These are phyloP conservation scores for Hypoxylon trugodes DNA, from an alignment of 495 filamentous ascomycete species.

Conservation along the genomic window DNA sequence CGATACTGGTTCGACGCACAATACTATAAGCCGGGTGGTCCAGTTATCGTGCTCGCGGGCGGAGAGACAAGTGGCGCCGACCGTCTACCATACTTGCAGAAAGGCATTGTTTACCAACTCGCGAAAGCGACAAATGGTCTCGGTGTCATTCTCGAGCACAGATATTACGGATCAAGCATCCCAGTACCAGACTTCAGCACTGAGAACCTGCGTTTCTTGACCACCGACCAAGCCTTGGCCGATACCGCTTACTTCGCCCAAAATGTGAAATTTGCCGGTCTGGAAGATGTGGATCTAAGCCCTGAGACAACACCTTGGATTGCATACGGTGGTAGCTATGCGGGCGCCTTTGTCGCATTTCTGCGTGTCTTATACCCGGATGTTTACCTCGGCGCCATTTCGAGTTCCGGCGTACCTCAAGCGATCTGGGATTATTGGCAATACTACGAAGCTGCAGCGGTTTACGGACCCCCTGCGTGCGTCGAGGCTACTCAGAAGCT, in stretches of 20 bases:
- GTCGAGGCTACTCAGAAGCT: slow-evolving; percentile 65
- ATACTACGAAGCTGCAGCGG: slow-evolving; percentile 71
- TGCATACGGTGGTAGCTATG: slow-evolving; percentile 78
- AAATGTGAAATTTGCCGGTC: slow-evolving; percentile 69
- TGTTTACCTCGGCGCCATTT: slow-evolving; percentile 72
- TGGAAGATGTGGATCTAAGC: slow-evolving; percentile 69
- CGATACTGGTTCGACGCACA: slow-evolving; percentile 78
- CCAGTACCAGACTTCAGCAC: slow-evolving; percentile 67
- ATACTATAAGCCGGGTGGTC: slow-evolving; percentile 73
- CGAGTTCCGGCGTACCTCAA: slow-evolving; percentile 73
- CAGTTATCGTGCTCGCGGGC: slow-evolving; percentile 73
- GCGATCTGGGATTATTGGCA: slow-evolving; percentile 78
- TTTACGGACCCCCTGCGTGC: slow-evolving; percentile 61
- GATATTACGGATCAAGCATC: slow-evolving; percentile 74
- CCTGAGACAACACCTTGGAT: slow-evolving; percentile 68
- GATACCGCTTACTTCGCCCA: slow-evolving; percentile 77
- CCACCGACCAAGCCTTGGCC: slow-evolving; percentile 77
- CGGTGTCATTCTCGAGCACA: slow-evolving; percentile 79
- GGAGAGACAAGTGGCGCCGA: slow-evolving; percentile 67
- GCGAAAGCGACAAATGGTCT: slow-evolving; percentile 70
- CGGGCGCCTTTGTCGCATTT: slow-evolving; percentile 76
- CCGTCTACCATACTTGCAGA: slow-evolving; percentile 71
- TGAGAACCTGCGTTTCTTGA: slow-evolving; percentile 74
- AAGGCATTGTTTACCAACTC: slow-evolving; percentile 72
- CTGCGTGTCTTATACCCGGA: slow-evolving; percentile 73